Evolutionary conservation across 306 rosid genomes (phyloP), one percentile per base, ranked within the genome.

Genomic region (Glycine soja): DNA sequence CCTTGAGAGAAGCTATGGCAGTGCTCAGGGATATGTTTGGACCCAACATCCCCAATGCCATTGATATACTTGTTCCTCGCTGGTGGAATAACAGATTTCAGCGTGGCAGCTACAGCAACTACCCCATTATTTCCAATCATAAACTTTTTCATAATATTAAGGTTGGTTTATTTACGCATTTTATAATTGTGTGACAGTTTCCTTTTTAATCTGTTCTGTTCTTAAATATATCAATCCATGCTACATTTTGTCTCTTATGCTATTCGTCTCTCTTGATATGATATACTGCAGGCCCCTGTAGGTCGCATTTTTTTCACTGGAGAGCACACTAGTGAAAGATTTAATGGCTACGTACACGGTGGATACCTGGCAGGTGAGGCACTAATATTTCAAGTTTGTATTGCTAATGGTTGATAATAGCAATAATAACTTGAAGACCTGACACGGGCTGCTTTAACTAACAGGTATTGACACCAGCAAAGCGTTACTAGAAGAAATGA

Each of bases 1-100:
- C 99, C 16, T 34, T 89, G 92, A 81, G 83, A 76, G 99, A 95
- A 85, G 97, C 94, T 43, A 95, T 93, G 98, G 94, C 59, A 3
- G 97, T 92, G n/a, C 93, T 95, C 12, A 88, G 87, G 77, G 92
- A 91, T 83, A 90, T 95, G 93, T 95, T 93, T 77, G 99, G 99
- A 72, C 88, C 91, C 56, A 47, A 83, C 84, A 88, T 93, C 72
- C 97, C 99, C 9, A 83, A 88, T 38, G 99, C 98, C 77, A 89
- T 71, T 30, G 95, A 90, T 66, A 93, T 95, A 78, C 92, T 91
- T 46, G 97, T 95, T 51, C 99, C 99, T 42, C 87, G 90, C 51
- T 95, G 99, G 99, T 95, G 91, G 90, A 89, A 83, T 82, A 93
- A 95, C 87, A 90, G 98, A 81, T 93, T 95, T 81, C 99, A 93